Percentiles rank a stretch among this genome's conserved stretches.
Conservation (phyloP, 2,329 filamentous ascomycete species). For the Colletotrichum sp. region DNA sequence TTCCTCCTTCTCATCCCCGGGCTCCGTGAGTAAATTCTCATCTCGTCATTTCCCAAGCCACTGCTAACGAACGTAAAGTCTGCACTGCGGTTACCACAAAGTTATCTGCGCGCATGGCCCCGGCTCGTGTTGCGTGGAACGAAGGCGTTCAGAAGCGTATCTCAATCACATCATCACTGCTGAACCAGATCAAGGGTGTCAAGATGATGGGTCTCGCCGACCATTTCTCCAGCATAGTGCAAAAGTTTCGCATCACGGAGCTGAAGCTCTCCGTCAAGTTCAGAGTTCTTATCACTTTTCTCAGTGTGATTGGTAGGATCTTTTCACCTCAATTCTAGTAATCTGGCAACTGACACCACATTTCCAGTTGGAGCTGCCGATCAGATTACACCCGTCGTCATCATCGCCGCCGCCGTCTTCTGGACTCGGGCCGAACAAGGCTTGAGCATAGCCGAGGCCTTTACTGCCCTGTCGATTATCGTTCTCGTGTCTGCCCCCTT, state of each 20-base stretch:
- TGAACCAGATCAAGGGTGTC: conserved; percentile 45
- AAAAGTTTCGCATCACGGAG: conserved; percentile 39
- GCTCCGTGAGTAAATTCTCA: conserved; percentile 24
- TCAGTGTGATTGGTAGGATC: conserved; percentile 31
- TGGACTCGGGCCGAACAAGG: conserved; percentile 32
- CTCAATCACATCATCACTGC: conserved; percentile 41
- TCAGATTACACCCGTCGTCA: conserved; percentile 32
- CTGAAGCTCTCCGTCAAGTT: conserved; percentile 41
- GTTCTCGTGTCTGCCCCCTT: conserved; percentile 36
- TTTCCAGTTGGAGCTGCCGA: conserved; percentile 28
- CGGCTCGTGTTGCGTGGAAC: conserved; percentile 41
- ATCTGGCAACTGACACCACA: neutral
- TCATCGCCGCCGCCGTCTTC: conserved; percentile 38
- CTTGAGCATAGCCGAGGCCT: conserved; percentile 35
- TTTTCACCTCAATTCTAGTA: too few relatives aligned
- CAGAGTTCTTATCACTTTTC: conserved; percentile 36
- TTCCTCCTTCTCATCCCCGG: conserved; percentile 31
- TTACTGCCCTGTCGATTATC: conserved; percentile 40
- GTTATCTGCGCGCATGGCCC: conserved; percentile 32
- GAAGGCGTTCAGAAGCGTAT: conserved; percentile 44
- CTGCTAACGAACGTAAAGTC: conserved; percentile 34
- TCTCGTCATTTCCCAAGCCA: neutral
- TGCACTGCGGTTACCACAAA: neutral
- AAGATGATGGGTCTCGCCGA: conserved; percentile 48
- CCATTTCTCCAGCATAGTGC: conserved; percentile 34